These are phyloP conservation scores for Geranium rotundifolium DNA, from an alignment of 345 rosid species.

Conservation along the genomic window DNA sequence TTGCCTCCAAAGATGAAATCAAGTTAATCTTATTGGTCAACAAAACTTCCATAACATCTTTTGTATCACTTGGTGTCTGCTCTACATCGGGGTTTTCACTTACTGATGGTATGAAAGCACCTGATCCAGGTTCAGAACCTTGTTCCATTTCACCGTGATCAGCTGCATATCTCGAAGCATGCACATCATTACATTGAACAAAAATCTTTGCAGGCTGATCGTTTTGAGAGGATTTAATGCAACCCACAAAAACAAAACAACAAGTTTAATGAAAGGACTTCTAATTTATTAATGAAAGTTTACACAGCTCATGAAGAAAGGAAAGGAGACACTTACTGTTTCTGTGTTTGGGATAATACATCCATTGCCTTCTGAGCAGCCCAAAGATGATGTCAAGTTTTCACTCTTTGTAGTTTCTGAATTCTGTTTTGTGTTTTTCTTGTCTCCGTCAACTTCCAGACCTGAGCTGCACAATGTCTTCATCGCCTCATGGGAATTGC, in stretches of 20 bases:
- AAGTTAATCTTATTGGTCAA: background rate
- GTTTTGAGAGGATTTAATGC: constrained; percentile 9
- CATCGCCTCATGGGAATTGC: background rate
- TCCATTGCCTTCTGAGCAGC: constrained; percentile 12
- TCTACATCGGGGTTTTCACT: constrained; percentile 11
- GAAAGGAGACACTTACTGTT: constrained; percentile 15
- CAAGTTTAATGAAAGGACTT: background rate
- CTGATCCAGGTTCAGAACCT: constrained; percentile 11
- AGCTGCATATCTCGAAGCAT: constrained; percentile 9
- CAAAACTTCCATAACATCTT: background rate
- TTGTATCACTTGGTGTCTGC: constrained; percentile 18
- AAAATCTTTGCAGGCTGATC: constrained; percentile 20
- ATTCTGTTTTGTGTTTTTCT: constrained; percentile 4
- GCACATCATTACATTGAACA: constrained; percentile 5
- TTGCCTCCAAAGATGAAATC: constrained; percentile 16
- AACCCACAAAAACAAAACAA: background rate
- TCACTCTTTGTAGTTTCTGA: constrained; percentile 10
- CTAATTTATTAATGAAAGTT: background rate
- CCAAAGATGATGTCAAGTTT: constrained; percentile 9
- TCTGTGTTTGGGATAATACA: constrained; percentile 6
- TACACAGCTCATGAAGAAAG: background rate
- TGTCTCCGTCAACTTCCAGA: constrained; percentile 2
- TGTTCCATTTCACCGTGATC: constrained; percentile 8
- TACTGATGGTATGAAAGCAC: constrained; percentile 7
- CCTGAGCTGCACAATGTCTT: background rate